phyloP scores from a whole-genome alignment of 2,329 filamentous ascomycete genomes.

The Arthrobotrys sinensis region DNA sequence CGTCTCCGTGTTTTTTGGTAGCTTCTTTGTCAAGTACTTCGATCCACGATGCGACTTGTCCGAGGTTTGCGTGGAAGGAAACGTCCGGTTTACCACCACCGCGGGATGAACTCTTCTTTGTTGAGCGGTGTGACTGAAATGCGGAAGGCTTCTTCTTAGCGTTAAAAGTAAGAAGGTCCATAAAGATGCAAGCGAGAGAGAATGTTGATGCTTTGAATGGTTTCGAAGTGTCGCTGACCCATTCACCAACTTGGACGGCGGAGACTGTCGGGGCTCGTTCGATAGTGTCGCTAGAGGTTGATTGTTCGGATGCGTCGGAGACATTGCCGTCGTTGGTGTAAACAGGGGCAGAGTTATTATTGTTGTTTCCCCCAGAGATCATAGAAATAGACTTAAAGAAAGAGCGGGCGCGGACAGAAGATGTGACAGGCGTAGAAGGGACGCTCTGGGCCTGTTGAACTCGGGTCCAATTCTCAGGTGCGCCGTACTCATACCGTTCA shows the following conservation, averaged over 20 bases:
- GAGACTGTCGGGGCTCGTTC: background rate
- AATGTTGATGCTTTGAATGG: slow-evolving; percentile 75
- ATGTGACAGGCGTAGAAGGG: slow-evolving; percentile 39
- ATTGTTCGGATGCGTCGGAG: slow-evolving; percentile 41
- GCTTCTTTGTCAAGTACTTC: slow-evolving; percentile 74
- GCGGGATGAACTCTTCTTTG: slow-evolving; percentile 72
- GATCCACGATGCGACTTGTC: slow-evolving; percentile 80
- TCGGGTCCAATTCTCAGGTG: slow-evolving; percentile 75
- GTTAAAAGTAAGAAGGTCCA: slow-evolving; percentile 79
- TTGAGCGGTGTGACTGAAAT: slow-evolving; percentile 77
- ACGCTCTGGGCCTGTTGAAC: slow-evolving; percentile 26
- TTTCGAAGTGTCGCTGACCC: slow-evolving; percentile 42
- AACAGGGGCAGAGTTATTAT: background rate
- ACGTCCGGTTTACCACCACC: slow-evolving; percentile 77
- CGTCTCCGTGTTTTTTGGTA: slow-evolving; percentile 65
- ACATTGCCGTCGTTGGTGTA: slow-evolving; percentile 21
- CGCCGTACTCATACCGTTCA: slow-evolving; percentile 80
- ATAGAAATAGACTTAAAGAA: slow-evolving; percentile 55
- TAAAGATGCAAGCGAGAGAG: slow-evolving; percentile 79
- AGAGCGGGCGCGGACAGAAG: slow-evolving; percentile 39
- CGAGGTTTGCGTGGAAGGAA: slow-evolving; percentile 79
- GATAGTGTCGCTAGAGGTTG: slow-evolving; percentile 33
- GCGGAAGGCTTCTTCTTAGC: slow-evolving; percentile 77
- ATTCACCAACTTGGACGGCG: slow-evolving; percentile 32
- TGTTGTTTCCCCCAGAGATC: slow-evolving; percentile 29